Evolutionary conservation across 768 basidiomycete species (phyloP).

Genomic region (Pleurotus djamor): DNA sequence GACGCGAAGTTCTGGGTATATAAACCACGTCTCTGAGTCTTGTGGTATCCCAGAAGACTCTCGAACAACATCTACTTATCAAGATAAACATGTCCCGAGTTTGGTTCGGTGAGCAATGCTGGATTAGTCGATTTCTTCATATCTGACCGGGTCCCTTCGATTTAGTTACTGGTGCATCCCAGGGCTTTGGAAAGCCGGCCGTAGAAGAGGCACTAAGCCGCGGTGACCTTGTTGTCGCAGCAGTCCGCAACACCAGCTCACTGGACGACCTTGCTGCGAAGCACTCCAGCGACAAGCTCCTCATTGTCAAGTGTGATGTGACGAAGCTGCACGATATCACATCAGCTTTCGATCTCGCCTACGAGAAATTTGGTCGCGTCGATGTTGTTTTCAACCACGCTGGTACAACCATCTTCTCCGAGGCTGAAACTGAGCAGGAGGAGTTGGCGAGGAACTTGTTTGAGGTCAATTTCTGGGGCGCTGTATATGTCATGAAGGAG

Average conservation of each 20-base stretch:
- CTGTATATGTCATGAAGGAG: constrained; percentile 25
- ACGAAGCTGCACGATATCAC: constrained; percentile 24
- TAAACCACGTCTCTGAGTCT: no score
- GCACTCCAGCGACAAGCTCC: constrained; percentile 27
- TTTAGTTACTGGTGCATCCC: constrained; percentile 32
- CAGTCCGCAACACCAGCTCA: constrained; percentile 32
- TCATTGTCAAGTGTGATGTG: constrained; percentile 39
- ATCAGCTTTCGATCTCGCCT: constrained; percentile 28
- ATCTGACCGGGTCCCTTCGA: no score
- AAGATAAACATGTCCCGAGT: no score
- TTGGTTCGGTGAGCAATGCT: no score
- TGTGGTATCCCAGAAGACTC: no score
- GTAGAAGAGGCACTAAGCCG: constrained; percentile 28
- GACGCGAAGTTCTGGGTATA: no score
- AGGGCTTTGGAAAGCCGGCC: constrained; percentile 34
- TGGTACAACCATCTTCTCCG: constrained; percentile 25
- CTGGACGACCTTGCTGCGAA: constrained; percentile 23
- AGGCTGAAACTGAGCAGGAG: constrained; percentile 34
- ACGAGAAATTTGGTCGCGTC: constrained; percentile 34
- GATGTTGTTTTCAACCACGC: constrained; percentile 48
- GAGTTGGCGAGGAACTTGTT: constrained; percentile 30
- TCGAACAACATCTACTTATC: no score
- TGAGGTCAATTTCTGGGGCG: constrained; percentile 36
- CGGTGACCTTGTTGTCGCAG: constrained; percentile 41
- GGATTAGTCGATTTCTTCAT: no score